These are phyloP conservation scores for Mycogone perniciosa DNA, from an alignment of 2,329 filamentous ascomycete genomes.

Conservation along the genomic window DNA sequence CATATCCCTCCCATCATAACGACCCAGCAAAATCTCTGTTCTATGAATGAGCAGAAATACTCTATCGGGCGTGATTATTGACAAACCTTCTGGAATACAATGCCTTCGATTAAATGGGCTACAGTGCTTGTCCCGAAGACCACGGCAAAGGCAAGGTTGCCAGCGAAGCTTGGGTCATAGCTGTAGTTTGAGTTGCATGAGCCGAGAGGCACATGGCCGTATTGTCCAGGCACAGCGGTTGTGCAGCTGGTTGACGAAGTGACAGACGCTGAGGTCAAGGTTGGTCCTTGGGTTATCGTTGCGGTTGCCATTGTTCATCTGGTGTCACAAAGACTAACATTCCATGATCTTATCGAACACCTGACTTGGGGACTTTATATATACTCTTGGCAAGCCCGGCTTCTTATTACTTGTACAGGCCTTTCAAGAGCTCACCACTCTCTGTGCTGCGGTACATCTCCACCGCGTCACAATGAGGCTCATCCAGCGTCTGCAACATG, in stretches of 20 bases:
- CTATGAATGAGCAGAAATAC: background rate
- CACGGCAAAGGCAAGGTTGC: constrained; percentile 27
- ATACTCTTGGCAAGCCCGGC: background rate
- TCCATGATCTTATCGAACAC: background rate
- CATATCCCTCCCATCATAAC: constrained; percentile 33
- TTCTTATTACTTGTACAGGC: no score
- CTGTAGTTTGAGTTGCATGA: constrained; percentile 29
- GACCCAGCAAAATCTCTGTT: constrained; percentile 32
- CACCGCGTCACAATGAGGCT: background rate
- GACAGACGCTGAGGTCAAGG: constrained; percentile 13
- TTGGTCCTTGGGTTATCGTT: background rate
- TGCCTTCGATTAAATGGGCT: constrained; percentile 23
- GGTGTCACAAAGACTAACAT: background rate
- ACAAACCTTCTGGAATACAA: constrained; percentile 26
- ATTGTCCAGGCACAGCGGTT: constrained; percentile 26
- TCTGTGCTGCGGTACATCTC: background rate
- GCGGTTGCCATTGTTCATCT: background rate
- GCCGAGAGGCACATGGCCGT: constrained; percentile 26
- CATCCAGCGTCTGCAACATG: background rate
- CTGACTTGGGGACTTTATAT: background rate
- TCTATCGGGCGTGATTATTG: background rate
- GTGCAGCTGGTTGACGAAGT: constrained; percentile 37
- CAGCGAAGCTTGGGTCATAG: constrained; percentile 28
- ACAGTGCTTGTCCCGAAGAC: constrained; percentile 25
- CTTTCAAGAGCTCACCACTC: no score